phyloP scores from a whole-genome alignment of 345 rosid species.

The Euphorbia peplus region DNA sequence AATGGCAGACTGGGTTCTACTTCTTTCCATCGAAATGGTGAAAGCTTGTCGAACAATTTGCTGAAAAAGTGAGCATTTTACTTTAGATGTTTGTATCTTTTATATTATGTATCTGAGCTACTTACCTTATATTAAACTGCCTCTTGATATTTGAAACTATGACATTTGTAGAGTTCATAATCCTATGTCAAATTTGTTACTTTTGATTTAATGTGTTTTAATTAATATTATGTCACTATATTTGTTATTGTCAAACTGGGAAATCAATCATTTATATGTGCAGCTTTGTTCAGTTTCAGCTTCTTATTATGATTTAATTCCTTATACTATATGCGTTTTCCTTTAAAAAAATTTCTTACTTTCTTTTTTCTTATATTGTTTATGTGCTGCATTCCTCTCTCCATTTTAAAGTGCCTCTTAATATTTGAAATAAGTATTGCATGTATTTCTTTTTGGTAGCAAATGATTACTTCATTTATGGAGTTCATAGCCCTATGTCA shows the following conservation, averaged over 20 bases:
- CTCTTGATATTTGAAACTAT: not conserved
- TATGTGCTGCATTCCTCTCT: too few species aligned
- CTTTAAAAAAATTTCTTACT: too few species aligned
- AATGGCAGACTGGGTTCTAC: slow-evolving; percentile 29
- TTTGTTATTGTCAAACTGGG: not conserved
- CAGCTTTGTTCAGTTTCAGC: not conserved
- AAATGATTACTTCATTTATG: not conserved
- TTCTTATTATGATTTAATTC: not conserved
- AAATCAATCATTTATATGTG: not conserved
- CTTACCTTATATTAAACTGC: not conserved
- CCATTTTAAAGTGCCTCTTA: not conserved
- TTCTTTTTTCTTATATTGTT: not conserved
- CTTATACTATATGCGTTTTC: not conserved
- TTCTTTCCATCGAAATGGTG: slow-evolving; percentile 26
- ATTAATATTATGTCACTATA: not conserved
- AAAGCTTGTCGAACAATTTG: slow-evolving; percentile 13
- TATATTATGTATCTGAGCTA: not conserved
- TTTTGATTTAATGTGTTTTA: not conserved
- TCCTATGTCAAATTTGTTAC: not conserved
- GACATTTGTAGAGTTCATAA: not conserved
- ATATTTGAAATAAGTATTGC: too few species aligned
- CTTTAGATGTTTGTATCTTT: not conserved
- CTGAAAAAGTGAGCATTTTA: slow-evolving; percentile 35
- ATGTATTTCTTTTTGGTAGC: too few species aligned
- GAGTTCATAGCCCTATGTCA: not conserved